These are phyloP conservation scores for Erigeron canadensis DNA, from an alignment of 129 eudicot species.

Conservation along the genomic window DNA sequence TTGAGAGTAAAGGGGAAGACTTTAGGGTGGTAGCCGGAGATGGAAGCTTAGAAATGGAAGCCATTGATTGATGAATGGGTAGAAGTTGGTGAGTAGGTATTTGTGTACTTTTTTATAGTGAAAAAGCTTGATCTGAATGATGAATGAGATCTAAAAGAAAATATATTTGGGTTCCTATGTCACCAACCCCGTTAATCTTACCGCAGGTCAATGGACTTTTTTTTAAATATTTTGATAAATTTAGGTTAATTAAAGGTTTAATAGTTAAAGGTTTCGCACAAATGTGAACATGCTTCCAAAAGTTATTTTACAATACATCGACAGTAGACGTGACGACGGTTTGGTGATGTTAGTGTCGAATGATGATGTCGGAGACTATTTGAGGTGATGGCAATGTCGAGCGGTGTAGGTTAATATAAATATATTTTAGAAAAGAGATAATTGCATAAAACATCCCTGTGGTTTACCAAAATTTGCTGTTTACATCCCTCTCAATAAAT, in stretches of 20 bases:
- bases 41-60: conserved; percentile 66
- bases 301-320: no score
- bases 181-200: conserved; percentile 45
- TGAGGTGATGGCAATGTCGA: no score
- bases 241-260: background rate
- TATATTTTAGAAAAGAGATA: no score
- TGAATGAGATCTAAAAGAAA: conserved; percentile 30
- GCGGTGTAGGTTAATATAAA: no score
- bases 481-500: no score
- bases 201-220: conserved; percentile 21
- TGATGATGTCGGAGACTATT: no score
- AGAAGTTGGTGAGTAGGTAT: conserved; percentile 29
- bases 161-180: conserved; percentile 25
- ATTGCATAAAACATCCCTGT: no score
- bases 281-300: no score
- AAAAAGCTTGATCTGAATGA: background rate
- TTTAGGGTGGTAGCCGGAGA: conserved; percentile 30
- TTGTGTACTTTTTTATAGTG: background rate
- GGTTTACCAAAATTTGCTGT: no score
- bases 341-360: no score
- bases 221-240: conserved; percentile 11
- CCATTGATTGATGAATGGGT: conserved; percentile 37
- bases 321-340: no score
- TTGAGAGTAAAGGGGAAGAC: conserved; percentile 24
- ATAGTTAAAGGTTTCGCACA: background rate